Evolutionary conservation across 176 grass and related monocot genomes (phyloP), one percentile per base, ranked within the genome.

Genomic region (Phyllostachys edulis): DNA sequence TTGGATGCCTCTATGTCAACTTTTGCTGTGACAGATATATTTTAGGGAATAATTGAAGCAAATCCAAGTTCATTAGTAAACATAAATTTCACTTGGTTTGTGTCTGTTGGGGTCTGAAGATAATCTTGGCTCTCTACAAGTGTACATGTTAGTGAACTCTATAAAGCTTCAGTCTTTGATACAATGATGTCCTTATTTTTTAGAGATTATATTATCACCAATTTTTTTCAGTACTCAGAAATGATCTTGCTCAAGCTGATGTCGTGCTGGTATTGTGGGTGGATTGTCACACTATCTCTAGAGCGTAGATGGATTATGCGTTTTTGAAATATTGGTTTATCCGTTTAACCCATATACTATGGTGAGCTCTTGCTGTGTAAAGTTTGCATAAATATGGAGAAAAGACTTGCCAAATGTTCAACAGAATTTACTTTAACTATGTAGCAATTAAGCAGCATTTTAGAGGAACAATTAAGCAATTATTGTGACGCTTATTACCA

Each of bases 311-410:
- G 59, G 60, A 74, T 37, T 57, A 66, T 79, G n/a, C 17, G 51
- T 20, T 78, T 81, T 55, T 37, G 12, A 55, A 59, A 14, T 0
- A 71, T 32, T 72, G 45, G 3, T 71, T 81, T 38, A 24, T 34
- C 7, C 0, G 5, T 47, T 12, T 39, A 46, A 57, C 0, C 3
- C 41, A n/a, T 37, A 20, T 59, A 50, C 11, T 74, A 51, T 80
- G 42, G 32, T 21, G 66, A 79, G 1, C 26, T 1, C 17, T 64
- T 42, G 44, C 32, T 69, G 9, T 82, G 24, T 61, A 32, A 50
- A 62, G 65, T 76, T 84, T 62, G 6, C 29, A 15, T 66, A 73
- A 16, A 26, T 82, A 71, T 62, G 13, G 67, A 72, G 20, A 75
- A 76, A 76, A 4, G 9, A 6, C 41, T 4, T 10, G 62, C 36